A percentile compares a stretch with the other conserved stretches of the same genome.
These are phyloP conservation scores for Dothideomycetes sp. DNA, from an alignment of 2,329 filamentous ascomycete species.

Conservation along the genomic window DNA sequence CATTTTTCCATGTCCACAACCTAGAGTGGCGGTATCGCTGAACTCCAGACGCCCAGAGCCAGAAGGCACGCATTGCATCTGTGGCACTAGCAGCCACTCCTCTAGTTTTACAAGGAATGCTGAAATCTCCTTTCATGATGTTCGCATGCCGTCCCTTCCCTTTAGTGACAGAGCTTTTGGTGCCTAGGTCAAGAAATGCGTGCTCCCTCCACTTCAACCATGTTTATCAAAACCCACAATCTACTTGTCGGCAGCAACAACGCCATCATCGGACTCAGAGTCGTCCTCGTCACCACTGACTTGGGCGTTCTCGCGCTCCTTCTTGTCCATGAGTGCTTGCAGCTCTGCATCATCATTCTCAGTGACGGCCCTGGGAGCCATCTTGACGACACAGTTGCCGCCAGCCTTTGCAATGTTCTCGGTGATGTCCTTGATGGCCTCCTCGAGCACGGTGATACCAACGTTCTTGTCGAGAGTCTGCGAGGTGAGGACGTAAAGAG, in stretches of 20 bases:
- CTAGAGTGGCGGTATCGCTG: too few relatives aligned
- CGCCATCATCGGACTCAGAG: constrained; percentile 89
- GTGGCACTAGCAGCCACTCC: too few relatives aligned
- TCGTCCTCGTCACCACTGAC: constrained; percentile 95
- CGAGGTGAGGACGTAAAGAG: constrained; percentile 89
- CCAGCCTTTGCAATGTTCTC: constrained; percentile 66
- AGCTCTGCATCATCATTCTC: constrained; percentile 97
- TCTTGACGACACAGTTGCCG: constrained; percentile 80
- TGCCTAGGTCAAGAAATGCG: too few relatives aligned
- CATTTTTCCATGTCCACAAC: too few relatives aligned
- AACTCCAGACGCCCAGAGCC: too few relatives aligned
- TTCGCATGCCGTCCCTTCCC: too few relatives aligned
- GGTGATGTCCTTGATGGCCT: constrained; percentile 80
- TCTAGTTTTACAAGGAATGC: too few relatives aligned
- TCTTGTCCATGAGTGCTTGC: constrained; percentile 98
- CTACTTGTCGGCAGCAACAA: constrained; percentile 41
- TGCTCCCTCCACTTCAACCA: background rate
- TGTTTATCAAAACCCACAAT: too few relatives aligned
- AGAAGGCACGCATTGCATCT: too few relatives aligned
- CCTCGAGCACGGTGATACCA: constrained; percentile 75
- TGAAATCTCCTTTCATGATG: too few relatives aligned
- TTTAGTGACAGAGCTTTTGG: too few relatives aligned
- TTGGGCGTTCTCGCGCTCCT: constrained; percentile 93
- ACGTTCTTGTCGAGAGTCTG: constrained; percentile 87
- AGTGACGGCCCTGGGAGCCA: constrained; percentile 98